Evolutionary conservation across 2,329 filamentous ascomycete genomes (phyloP).

Genomic region (Lizonia empirigonia): DNA sequence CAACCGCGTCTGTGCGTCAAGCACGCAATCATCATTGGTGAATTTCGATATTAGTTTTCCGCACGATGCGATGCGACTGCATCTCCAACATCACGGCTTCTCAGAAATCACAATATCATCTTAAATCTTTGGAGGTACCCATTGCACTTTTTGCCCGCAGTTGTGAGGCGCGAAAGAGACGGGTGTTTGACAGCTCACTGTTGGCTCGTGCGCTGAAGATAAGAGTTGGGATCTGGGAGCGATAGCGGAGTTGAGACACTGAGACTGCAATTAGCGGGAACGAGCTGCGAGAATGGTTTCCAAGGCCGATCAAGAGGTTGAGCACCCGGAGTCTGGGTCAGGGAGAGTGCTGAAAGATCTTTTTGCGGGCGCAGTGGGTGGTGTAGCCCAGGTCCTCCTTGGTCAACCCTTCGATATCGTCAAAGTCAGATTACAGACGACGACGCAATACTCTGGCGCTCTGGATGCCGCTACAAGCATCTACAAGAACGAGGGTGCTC

Average conservation of each 20-base stretch:
- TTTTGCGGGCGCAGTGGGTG: constrained; percentile 86
- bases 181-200: background rate
- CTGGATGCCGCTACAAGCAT: constrained; percentile 82
- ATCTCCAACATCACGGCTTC: constrained; percentile 1
- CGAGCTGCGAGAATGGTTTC: constrained; percentile 18
- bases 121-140: background rate
- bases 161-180: background rate
- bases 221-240: constrained; percentile 5
- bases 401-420: constrained; percentile 72
- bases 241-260: constrained; percentile 1
- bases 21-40: constrained; percentile 20
- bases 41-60: constrained; percentile 4
- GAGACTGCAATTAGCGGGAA: background rate
- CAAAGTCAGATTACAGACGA: constrained; percentile 95
- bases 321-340: constrained; percentile 41
- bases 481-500: constrained; percentile 82
- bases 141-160: background rate
- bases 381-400: constrained; percentile 90
- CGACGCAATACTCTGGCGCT: constrained; percentile 78
- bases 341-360: constrained; percentile 77
- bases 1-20: constrained; percentile 14
- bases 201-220: constrained; percentile 5
- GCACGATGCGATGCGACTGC: constrained; percentile 1
- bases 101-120: background rate
- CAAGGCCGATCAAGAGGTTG: constrained; percentile 48